A percentile compares a stretch with the other conserved stretches of the same genome.
phyloP scores from a whole-genome alignment of 441 rosid species.

The Metrosideros polymorpha region DNA sequence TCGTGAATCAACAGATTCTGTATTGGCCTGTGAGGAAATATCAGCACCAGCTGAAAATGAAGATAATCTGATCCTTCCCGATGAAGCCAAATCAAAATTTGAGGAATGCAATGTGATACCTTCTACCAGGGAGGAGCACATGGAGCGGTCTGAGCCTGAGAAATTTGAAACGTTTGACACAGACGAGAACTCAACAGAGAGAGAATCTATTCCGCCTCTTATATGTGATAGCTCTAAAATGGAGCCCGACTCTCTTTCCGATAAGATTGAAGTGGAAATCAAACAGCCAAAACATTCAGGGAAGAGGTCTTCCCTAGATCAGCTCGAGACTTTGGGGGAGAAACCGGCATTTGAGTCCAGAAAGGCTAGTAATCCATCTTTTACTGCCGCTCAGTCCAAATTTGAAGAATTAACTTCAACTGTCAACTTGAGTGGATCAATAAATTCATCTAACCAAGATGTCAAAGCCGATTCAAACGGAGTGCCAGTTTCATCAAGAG shows the following conservation, averaged over 20 bases:
- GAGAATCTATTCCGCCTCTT: slow-evolving; percentile 17
- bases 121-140: slow-evolving; percentile 10
- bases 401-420: slow-evolving; percentile 60
- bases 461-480: slow-evolving; percentile 26
- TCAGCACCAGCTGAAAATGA: slow-evolving; percentile 23
- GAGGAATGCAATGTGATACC: slow-evolving; percentile 16
- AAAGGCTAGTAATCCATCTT: slow-evolving; percentile 57
- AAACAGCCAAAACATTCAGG: slow-evolving; percentile 45
- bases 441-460: slow-evolving; percentile 30
- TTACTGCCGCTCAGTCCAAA: slow-evolving; percentile 61
- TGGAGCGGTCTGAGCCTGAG: slow-evolving; percentile 29
- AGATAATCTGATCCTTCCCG: slow-evolving; percentile 28
- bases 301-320: slow-evolving; percentile 48
- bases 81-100: slow-evolving; percentile 22
- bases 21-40: slow-evolving; percentile 14
- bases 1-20: slow-evolving; percentile 17
- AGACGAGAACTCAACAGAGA: slow-evolving; percentile 26
- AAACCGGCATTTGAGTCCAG: slow-evolving; percentile 31
- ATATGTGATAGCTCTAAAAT: slow-evolving; percentile 20
- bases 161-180: slow-evolving; percentile 19
- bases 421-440: slow-evolving; percentile 28
- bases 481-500: slow-evolving; percentile 21
- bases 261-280: slow-evolving; percentile 27
- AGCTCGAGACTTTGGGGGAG: slow-evolving; percentile 33
- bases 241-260: slow-evolving; percentile 17